Conservation (phyloP, 1,284 basidiomycete species). For the Sporisorium scitamineum region DNA sequence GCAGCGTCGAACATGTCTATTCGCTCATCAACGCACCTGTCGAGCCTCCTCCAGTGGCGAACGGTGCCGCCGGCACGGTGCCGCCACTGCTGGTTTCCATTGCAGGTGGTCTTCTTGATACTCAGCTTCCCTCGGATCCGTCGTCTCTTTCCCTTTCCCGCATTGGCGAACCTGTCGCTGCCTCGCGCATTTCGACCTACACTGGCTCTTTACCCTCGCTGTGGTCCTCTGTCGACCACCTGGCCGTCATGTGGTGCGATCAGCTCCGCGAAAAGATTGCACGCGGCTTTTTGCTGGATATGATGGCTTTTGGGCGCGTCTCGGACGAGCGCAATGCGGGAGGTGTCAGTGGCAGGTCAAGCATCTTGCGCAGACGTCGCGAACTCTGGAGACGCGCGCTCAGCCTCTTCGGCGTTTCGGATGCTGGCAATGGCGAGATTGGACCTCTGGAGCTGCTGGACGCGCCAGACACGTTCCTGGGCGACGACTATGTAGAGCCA, state of each 20-base stretch:
- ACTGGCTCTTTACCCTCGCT: conserved; percentile 86
- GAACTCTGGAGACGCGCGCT: conserved; percentile 55
- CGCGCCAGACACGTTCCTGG: conserved; percentile 8
- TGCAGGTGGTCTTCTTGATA: conserved; percentile 91
- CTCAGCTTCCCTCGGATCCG: conserved; percentile 91
- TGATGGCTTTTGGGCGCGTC: conserved; percentile 45
- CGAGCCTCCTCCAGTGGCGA: neutral
- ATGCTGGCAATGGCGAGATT: conserved; percentile 38
- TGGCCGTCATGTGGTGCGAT: conserved; percentile 98
- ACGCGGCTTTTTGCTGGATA: conserved; percentile 52
- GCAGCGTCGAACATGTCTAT: conserved; percentile 82
- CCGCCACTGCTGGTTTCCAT: conserved; percentile 80
- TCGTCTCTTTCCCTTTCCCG: conserved; percentile 76
- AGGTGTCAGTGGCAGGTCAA: conserved; percentile 17
- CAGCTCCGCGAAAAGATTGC: conserved; percentile 92
- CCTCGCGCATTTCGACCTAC: conserved; percentile 73
- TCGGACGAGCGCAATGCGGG: conserved; percentile 30
- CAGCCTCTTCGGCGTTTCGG: conserved; percentile 35
- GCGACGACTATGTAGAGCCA: conserved; percentile 22
- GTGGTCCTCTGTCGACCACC: conserved; percentile 95
- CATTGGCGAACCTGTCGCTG: conserved; percentile 20
- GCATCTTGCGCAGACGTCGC: conserved; percentile 42
- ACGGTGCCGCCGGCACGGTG: neutral
- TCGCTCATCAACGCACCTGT: conserved; percentile 62
- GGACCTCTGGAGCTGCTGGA: conserved; percentile 25